Percentiles rank a stretch among this genome's conserved stretches.
Evolutionary conservation across 768 basidiomycete genomes (phyloP).

Genomic region (Lactifluus piperatus): DNA sequence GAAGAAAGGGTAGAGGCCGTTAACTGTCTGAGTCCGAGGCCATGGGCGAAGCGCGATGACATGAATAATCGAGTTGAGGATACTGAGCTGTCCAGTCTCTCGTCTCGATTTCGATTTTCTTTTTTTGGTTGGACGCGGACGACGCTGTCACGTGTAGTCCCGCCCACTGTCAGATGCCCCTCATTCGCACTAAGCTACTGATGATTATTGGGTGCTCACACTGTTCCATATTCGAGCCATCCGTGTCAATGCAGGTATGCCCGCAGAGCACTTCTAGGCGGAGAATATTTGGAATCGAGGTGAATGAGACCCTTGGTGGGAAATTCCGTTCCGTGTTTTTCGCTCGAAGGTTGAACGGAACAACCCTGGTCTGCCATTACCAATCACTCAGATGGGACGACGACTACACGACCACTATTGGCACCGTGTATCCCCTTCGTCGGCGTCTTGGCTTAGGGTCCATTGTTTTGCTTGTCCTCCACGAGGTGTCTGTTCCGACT

Average conservation of each 20-base stretch:
- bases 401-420: background rate
- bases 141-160: background rate
- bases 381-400: background rate
- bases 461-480: background rate
- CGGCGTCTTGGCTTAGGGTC: background rate
- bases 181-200: no score
- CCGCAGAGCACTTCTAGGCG: background rate
- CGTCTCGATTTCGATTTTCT: no score
- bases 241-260: background rate
- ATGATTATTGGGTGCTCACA: background rate
- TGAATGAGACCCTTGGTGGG: background rate
- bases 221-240: background rate
- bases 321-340: background rate
- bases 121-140: no score
- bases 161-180: background rate
- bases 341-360: background rate
- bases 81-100: background rate
- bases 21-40: constrained; percentile 9
- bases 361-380: background rate
- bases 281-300: background rate
- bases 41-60: constrained; percentile 15
- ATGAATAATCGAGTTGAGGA: constrained; percentile 6
- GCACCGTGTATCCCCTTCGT: background rate
- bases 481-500: background rate
- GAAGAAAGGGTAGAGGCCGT: background rate